These are phyloP conservation scores for Glonium stellatum DNA, from an alignment of 495 filamentous ascomycete species.

Conservation along the genomic window DNA sequence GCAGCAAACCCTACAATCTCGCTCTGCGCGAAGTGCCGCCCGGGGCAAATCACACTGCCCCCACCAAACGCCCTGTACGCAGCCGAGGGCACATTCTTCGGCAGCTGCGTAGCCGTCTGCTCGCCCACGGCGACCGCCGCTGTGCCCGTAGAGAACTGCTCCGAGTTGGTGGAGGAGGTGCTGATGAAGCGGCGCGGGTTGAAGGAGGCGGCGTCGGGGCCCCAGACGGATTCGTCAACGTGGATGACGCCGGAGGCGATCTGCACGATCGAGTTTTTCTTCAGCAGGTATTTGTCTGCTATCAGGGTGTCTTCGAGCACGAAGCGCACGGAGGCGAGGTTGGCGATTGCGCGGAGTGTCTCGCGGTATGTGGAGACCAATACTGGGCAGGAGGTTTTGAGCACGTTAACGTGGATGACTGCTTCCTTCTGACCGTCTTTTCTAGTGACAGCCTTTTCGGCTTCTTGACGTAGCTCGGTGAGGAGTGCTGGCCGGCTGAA, in stretches of 20 bases:
- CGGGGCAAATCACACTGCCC: conserved; percentile 41
- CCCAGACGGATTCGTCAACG: background rate
- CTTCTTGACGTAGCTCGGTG: background rate
- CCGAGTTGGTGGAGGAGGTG: background rate
- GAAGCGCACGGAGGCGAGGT: background rate
- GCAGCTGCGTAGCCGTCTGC: background rate
- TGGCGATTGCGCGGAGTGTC: background rate
- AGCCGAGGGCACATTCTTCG: background rate
- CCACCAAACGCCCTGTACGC: conserved; percentile 39
- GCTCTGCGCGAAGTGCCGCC: conserved; percentile 40
- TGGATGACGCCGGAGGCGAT: conserved; percentile 2
- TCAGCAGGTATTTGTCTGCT: conserved; percentile 1
- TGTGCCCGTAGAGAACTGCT: background rate
- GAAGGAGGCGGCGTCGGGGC: background rate
- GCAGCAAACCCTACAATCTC: conserved; percentile 37
- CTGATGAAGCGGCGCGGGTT: background rate
- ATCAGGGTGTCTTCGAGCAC: conserved; percentile 6
- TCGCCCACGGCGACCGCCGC: background rate
- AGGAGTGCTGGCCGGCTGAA: conserved; percentile 2
- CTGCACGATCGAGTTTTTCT: background rate
- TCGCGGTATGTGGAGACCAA: conserved; percentile 1
- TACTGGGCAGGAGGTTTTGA: background rate
- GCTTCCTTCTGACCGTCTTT: background rate
- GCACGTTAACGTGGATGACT: background rate
- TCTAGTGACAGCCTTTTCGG: background rate